Percentiles rank a stretch among this genome's conserved stretches.
Evolutionary conservation across 768 basidiomycete species (phyloP).

Genomic region (Tricholoma sp.): DNA sequence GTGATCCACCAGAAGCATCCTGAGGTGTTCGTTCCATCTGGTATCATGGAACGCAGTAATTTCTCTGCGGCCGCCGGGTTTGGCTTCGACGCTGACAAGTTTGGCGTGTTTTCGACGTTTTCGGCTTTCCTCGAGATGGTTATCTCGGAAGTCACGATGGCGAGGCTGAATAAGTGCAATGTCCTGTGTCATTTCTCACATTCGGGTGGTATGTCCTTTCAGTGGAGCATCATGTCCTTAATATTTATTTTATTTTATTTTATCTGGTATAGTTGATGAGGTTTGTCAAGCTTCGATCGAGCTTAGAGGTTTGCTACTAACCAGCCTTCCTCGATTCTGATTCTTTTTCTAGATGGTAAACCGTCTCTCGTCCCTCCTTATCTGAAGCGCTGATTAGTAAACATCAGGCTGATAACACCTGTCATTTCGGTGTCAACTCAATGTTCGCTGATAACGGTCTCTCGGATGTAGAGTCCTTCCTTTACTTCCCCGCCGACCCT

Average conservation of each 20-base stretch:
- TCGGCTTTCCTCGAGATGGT: conserved; percentile 92
- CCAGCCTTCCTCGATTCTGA: not conserved
- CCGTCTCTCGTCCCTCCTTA: not conserved
- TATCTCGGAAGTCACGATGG: conserved; percentile 87
- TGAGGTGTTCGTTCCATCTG: conserved; percentile 80
- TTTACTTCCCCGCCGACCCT: conserved; percentile 88
- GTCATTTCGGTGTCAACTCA: conserved; percentile 62
- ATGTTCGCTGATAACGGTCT: conserved; percentile 89
- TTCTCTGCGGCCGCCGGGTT: conserved; percentile 84
- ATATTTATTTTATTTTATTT: not conserved
- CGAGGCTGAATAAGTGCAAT: conserved; percentile 85
- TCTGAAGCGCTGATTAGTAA: conserved; percentile 8
- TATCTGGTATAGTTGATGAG: conserved; percentile 61
- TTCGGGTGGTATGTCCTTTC: conserved; percentile 56
- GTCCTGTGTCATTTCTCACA: conserved; percentile 88
- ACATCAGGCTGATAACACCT: conserved; percentile 42
- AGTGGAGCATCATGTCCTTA: not conserved
- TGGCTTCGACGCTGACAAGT: conserved; percentile 76
- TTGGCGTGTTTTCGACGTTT: conserved; percentile 88
- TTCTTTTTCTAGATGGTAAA: conserved; percentile 25
- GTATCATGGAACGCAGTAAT: conserved; percentile 84
- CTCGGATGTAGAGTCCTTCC: conserved; percentile 67
- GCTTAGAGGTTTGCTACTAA: not conserved
- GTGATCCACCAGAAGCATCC: conserved; percentile 87
- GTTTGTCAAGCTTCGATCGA: conserved; percentile 20